Evolutionary conservation across 306 rosid species (phyloP), one percentile per base, ranked within the genome.

Genomic region (Malus sieversii): DNA sequence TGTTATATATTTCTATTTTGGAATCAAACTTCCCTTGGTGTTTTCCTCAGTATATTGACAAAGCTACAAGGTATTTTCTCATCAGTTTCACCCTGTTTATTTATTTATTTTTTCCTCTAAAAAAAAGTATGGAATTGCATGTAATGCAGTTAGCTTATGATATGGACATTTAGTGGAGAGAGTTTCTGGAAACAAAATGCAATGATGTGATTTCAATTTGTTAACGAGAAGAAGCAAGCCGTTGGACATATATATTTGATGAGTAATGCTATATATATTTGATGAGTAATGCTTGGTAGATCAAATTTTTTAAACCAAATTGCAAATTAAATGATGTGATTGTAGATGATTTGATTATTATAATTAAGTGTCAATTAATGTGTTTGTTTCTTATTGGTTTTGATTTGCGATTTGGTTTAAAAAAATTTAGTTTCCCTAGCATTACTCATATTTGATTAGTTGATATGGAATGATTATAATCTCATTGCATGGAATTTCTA

Each of bases 401-500:
- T 5, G 8, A 1, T 33, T 33, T 33, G 38, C 0, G 1, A 33
- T 33, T 33, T 33, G 9, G 7, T 38, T 38, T 38, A 1, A 38
- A 38, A 38, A 38, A 6, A 6, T 7, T 38, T 38, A 6, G 0
- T 38, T 38, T 38, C 42, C 9, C 9, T 38, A 7, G 0, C 38
- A 33, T 33, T 33, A 38, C 42, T 38, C 2, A 7, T 38, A 38
- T 57, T n/a, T 57, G 14, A 68, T 40, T 38, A 53, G 18, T 30
- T 38, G 66, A 58, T 44, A 16, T 14, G 18, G 29, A 67, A 68
- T 77, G 61, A 68, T 77, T 42, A 19, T 57, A 68, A 51, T 19
- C 29, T 77, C 46, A 27, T 68, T 57, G 46, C 68, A 77, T 55
- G 22, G 42, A 33, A 70, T 69, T 57, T 58, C 68, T 38, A 68